Conservation (phyloP, 2,329 filamentous ascomycete genomes). For the Thielaviopsis populi region DNA sequence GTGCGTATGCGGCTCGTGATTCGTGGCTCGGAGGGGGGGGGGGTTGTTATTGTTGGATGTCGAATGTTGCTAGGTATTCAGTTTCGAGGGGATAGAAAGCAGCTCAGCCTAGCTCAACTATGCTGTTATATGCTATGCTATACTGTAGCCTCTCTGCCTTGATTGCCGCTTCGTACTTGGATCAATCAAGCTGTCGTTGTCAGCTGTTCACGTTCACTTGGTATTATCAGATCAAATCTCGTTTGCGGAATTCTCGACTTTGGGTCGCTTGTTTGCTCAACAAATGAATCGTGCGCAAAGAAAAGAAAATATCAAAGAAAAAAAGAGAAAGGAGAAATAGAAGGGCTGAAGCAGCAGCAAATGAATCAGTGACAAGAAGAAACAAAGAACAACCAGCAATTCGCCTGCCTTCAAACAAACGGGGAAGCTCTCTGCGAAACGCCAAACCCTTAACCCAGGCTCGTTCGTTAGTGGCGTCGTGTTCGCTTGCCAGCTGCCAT, state of each 20-base stretch:
- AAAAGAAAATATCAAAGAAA: neutral
- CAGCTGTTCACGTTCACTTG: too few relatives aligned
- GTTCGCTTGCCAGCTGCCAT: neutral
- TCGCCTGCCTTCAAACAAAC: neutral
- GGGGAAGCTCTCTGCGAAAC: neutral
- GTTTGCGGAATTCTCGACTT: too few relatives aligned
- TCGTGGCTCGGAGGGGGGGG: neutral
- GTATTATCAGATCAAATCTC: too few relatives aligned
- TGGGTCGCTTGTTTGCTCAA: too few relatives aligned
- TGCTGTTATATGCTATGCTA: neutral
- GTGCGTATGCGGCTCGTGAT: neutral
- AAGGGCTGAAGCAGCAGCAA: neutral
- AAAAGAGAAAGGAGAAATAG: neutral
- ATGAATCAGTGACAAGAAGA: neutral
- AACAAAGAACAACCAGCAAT: neutral
- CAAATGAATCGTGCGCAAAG: neutral
- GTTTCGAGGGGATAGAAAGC: neutral
- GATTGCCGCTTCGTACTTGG: too few relatives aligned
- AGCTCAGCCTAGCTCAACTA: neutral
- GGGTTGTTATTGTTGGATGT: too few relatives aligned
- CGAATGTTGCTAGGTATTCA: too few relatives aligned
- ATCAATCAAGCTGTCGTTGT: neutral
- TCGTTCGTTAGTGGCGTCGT: neutral
- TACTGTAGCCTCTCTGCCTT: neutral
- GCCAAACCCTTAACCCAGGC: neutral